A percentile compares a stretch with the other conserved stretches of the same genome.
Evolutionary conservation across 768 basidiomycete genomes (phyloP).

Genomic region (Lentinus tigrinus): DNA sequence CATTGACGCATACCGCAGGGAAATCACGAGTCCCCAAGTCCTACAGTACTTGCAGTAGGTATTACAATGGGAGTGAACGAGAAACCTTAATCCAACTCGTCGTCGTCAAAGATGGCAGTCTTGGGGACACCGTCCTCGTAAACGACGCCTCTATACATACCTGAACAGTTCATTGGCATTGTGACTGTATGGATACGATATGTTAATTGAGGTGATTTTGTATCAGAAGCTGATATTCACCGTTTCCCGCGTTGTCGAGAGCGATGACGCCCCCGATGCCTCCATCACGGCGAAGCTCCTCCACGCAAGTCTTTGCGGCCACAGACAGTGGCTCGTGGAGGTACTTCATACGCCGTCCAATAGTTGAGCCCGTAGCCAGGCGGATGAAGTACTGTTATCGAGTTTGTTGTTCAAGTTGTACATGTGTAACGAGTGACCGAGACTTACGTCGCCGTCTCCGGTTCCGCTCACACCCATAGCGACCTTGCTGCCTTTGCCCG

Average conservation of each 20-base stretch:
- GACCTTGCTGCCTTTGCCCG: slow-evolving; percentile 30
- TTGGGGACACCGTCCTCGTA: slow-evolving; percentile 64
- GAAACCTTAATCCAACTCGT: slow-evolving; percentile 33
- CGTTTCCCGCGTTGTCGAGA: slow-evolving; percentile 66
- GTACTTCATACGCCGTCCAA: slow-evolving; percentile 66
- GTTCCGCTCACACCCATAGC: slow-evolving; percentile 82
- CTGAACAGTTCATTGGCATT: slow-evolving; percentile 70
- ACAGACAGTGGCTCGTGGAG: slow-evolving; percentile 52
- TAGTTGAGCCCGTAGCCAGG: slow-evolving; percentile 59
- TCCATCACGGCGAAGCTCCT: slow-evolving; percentile 55
- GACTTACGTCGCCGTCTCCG: slow-evolving; percentile 77
- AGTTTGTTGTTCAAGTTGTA: background rate
- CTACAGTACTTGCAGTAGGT: no score
- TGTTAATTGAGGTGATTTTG: background rate
- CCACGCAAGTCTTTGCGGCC: slow-evolving; percentile 55
- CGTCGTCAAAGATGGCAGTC: slow-evolving; percentile 78
- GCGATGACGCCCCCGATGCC: slow-evolving; percentile 78
- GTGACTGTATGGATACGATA: slow-evolving; percentile 39
- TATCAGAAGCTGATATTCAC: slow-evolving; percentile 35
- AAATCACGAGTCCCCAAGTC: no score
- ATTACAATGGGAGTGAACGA: no score
- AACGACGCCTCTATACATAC: slow-evolving; percentile 84
- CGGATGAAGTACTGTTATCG: slow-evolving; percentile 87
- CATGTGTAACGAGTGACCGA: background rate
- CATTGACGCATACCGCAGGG: no score